Evolutionary conservation across 345 rosid genomes (phyloP).

Genomic region (Melaleuca alternifolia): DNA sequence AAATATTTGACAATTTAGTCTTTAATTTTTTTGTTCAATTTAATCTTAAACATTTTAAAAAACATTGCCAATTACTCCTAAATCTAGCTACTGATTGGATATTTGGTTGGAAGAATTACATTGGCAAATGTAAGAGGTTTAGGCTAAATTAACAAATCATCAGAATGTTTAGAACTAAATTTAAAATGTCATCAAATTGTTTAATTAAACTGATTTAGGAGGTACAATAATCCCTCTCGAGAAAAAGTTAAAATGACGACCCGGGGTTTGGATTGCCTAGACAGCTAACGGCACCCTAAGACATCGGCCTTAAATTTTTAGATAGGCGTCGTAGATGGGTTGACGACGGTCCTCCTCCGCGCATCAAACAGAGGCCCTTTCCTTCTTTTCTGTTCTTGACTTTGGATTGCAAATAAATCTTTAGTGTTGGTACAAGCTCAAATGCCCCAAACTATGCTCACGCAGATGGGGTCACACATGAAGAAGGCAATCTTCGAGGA

Average conservation of each 20-base stretch:
- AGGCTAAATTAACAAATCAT: no score
- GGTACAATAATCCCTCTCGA: no score
- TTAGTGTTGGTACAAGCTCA: not conserved
- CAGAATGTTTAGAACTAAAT: no score
- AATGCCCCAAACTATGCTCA: not conserved
- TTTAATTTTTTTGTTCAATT: no score
- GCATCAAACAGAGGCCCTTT: not conserved
- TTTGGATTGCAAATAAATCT: not conserved
- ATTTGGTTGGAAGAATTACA: no score
- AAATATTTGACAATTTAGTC: no score
- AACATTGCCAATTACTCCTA: no score
- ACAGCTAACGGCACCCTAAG: not conserved
- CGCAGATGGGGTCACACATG: conserved; percentile 61
- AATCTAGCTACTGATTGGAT: no score
- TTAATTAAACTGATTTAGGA: no score
- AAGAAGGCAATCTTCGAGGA: conserved; percentile 46
- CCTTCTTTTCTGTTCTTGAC: not conserved
- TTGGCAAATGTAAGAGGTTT: no score
- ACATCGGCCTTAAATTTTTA: not conserved
- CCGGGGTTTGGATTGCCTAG: not conserved
- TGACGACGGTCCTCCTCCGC: accelerated
- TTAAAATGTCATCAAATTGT: no score
- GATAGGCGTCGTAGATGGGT: not conserved
- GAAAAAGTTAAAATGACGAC: not conserved
- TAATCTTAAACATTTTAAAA: no score